Base-by-base conservation (phyloP, 2,329 filamentous ascomycete species). In the Alternaria sp. region DNA sequence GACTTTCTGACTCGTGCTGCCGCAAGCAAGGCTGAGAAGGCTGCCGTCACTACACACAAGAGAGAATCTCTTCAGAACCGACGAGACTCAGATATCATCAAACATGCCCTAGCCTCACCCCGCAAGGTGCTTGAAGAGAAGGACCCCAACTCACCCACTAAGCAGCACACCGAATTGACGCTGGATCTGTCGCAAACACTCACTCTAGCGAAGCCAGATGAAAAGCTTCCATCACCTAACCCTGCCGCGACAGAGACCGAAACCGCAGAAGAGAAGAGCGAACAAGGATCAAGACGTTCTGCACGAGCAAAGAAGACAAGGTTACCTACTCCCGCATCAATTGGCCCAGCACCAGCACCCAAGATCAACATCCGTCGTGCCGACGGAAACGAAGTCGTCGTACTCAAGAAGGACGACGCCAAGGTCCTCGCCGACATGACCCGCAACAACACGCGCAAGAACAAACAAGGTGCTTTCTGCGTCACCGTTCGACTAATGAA, bases 1-100 rank as follows among this genome's bases (percentile, higher is more conserved):
- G 82, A 83, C 36, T 85, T 85, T 65, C 78, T 85, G 45, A 83
- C 75, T 17, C 82, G 83, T 9, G 82, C 83, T n/a, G 82, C 81
- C n/a, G 80, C 83, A 28, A 83, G 76, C 66, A 85, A 83, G 67
- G 75, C 80, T 17, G 76, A 73, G 58, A 80, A 78, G 52, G 71
- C 79, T 21, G 72, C 74, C 15, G 68, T 67, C 11, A 74, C 77
- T 17, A 67, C 75, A 36, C 71, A 71, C 26, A 80, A 79, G 45
- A 79, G 81, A 15, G 78, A 81, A 46, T 84, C 83, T 1, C 63
- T 84, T 6, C 77, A 80, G 36, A 83, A 85, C 54, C 79, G 82
- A 28, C 80, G 83, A 28, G 82, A 85, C 60, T 84, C 83, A 3
- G 82, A 82, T 65, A 78, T 78, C 8, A 76, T 85, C 11, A 79